Evolutionary conservation across 768 basidiomycete species (phyloP).

Genomic region (Termitomyces sp.): DNA sequence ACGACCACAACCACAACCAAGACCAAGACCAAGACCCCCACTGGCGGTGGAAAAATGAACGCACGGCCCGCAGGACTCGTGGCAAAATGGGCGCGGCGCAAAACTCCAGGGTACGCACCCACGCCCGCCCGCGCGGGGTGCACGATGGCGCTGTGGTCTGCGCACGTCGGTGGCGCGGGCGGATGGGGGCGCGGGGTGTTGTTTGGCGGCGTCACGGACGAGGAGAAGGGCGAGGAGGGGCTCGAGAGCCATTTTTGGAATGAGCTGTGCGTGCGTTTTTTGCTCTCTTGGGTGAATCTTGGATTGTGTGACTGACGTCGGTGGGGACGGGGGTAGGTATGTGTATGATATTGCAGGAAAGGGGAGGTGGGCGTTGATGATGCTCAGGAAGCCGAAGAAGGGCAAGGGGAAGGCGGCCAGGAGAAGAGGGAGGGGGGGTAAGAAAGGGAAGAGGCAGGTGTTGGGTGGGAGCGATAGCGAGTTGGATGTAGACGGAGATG

Average conservation of each 20-base stretch:
- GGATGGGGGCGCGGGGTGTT: slow-evolving; percentile 31
- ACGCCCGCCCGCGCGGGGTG: slow-evolving; percentile 25
- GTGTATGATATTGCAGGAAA: not conserved
- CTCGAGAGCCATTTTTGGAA: slow-evolving; percentile 66
- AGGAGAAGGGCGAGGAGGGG: slow-evolving; percentile 79
- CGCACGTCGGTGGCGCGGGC: slow-evolving; percentile 25
- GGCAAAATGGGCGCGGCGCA: not conserved
- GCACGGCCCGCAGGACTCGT: not conserved
- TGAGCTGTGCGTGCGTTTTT: not conserved
- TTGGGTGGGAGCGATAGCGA: not conserved
- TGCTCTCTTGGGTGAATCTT: not conserved
- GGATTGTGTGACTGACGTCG: not conserved
- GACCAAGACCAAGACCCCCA: not conserved
- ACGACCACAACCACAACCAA: not conserved
- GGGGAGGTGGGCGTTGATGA: not conserved
- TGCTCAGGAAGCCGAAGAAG: not conserved
- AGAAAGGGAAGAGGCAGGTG: not conserved
- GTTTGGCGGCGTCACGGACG: slow-evolving; percentile 87
- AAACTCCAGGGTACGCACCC: not conserved
- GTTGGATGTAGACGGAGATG: not conserved
- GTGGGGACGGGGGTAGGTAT: not conserved
- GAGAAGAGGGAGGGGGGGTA: not conserved
- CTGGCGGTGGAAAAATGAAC: not conserved
- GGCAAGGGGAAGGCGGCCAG: not conserved
- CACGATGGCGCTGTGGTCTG: slow-evolving; percentile 79